Base-by-base conservation (phyloP, 768 basidiomycete genomes). In the Phylloporus scabripes region DNA sequence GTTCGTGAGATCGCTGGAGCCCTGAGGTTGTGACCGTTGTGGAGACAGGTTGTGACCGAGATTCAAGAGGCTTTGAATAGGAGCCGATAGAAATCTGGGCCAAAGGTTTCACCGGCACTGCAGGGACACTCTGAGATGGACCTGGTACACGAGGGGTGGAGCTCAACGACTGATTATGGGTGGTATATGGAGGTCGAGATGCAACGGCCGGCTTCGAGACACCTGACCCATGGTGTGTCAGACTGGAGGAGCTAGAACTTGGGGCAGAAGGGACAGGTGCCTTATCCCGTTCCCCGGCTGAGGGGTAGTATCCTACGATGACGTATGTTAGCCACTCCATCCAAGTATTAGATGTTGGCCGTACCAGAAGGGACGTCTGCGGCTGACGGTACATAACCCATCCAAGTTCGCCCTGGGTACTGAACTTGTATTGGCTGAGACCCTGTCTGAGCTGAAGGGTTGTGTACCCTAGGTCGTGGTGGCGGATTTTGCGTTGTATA, bases 401-500 rank as follows among this genome's bases (percentile, higher is more conserved):
- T 45, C 62, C 56, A 48, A 32, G 47, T n/a, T 32, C 43, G 56
- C 9, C 44, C 11, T 0, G 40, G 26, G 11, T 51, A 62, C 39
- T 46, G 57, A 38, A 20, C 26, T 8, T 45, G 54, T 15, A 11
- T 17, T 42, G 41, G 18, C 12, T 52, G 59, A 40, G 38, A 48
- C 20, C 40, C 18, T 20, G 54, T 21, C 32, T 50, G 47, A 24
- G 12, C 21, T 18, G 20, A 33, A 39, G 51, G 31, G 34, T 39
- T 45, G 24, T 53, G 37, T 32, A 20, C 15, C 32, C 29, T 18
- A 20, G 46, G 20, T 31, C 49, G 59, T 7, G 31, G 39, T 1
- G 53, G 51, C 38, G 42, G n/a, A 42, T 47, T 51, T 42, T 48
- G 60, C 29, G 46, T 26, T 10, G 55, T 24, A 42, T 54, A 49